phyloP scores from a whole-genome alignment of 192 early-diverging fungal species.

The Backusella westeae region DNA sequence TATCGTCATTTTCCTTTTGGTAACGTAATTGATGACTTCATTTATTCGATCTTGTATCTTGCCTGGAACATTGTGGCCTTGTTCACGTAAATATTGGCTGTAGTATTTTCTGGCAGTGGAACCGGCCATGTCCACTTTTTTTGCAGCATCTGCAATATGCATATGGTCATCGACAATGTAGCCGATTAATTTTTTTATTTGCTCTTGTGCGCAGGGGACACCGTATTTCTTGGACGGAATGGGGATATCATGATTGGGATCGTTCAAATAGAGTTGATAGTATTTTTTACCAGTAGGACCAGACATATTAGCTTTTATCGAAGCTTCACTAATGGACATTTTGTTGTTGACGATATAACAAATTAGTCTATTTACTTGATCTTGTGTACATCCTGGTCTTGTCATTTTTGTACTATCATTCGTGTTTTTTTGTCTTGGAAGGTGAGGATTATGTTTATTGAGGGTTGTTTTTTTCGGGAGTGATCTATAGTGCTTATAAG shows the following conservation, averaged over 20 bases:
- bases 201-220: too few species aligned
- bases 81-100: too few species aligned
- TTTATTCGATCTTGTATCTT: too few species aligned
- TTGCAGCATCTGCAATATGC: too few species aligned
- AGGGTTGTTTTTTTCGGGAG: background rate
- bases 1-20: too few species aligned
- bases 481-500: background rate
- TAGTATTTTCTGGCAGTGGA: too few species aligned
- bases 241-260: background rate
- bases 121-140: too few species aligned
- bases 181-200: too few species aligned
- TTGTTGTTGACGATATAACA: background rate
- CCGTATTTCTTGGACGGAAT: too few species aligned
- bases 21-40: too few species aligned
- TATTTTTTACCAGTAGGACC: background rate
- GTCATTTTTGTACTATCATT: background rate
- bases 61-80: too few species aligned
- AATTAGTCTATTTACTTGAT: background rate
- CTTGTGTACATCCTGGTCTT: background rate
- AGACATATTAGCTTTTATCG: background rate
- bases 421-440: background rate
- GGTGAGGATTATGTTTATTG: background rate
- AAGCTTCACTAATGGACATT: background rate
- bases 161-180: too few species aligned
- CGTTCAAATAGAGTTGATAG: background rate